Base-by-base conservation (phyloP, 2,329 filamentous ascomycete genomes). In the Didymella sp. region DNA sequence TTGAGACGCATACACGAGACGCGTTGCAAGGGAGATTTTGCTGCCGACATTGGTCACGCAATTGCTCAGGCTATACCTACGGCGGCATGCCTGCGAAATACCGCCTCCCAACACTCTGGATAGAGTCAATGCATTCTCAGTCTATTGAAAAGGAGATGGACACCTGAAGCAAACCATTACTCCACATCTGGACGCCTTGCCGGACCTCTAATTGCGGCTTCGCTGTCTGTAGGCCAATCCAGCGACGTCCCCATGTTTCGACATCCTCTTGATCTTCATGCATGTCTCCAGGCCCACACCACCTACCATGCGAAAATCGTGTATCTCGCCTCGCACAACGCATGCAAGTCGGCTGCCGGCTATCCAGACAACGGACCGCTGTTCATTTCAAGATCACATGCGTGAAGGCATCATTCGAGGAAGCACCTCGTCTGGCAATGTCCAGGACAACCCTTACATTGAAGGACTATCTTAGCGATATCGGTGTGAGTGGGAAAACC, bases 71-170 rank as follows among this genome's bases (percentile, higher is more conserved):
- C 31, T 31, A 27, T 24, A 6, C 24, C 51, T 19, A 25, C 19
- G 30, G 28, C 33, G 28, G 27, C 33, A 27, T 30, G 33, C 25
- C 47, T 50, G 54, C 54, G 42, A 48, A 33, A 31, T 30, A 31
- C 28, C 24, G 25, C 38, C 43, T 44, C 38, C 38, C 54, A 44
- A 43, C 43, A 19, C 22, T 35, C 30, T 43, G 48, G 48, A 51
- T 25, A 28, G 43, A 56, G 54, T 57, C 49, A 45, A 31, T 52
- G 54, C 54, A 52, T 45, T 38, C 28, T 28, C 48, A 44, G 44
- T 48, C 48, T 57, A 57, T 57, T 38, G 54, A 49, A 55, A 57
- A 57, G 48, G 54, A 52, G 17, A 52, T 57, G 47, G 48, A 51
- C 24, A 51, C 54, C 47, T 57, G 54, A 52, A 52, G 54, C 48